phyloP scores from a whole-genome alignment of 768 basidiomycete genomes.

The Leucogyrophana mollusca region DNA sequence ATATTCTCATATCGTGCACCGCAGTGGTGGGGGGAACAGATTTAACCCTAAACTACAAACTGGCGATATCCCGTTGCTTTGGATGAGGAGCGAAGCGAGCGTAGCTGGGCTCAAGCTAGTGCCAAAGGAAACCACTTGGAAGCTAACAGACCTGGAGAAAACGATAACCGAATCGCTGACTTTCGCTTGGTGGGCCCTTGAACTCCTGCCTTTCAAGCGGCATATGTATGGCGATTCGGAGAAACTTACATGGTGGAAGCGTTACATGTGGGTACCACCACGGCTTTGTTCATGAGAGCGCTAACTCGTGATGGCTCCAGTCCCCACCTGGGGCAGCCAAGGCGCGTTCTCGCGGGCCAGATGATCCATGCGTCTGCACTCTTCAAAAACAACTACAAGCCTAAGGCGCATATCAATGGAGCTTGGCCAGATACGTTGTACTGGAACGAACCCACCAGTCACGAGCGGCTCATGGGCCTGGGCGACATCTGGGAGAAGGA shows the following conservation, averaged over 20 bases:
- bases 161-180: slow-evolving; percentile 3
- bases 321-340: slow-evolving; percentile 1
- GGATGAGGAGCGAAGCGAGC: slow-evolving; percentile 25
- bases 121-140: slow-evolving; percentile 4
- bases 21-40: slow-evolving; percentile 21
- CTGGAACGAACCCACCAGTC: slow-evolving; percentile 13
- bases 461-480: slow-evolving; percentile 5
- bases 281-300: background rate
- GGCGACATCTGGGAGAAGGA: slow-evolving; percentile 10
- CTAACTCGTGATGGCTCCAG: too few relatives aligned
- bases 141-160: slow-evolving; percentile 7
- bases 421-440: slow-evolving; percentile 9
- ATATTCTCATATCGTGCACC: background rate
- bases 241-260: slow-evolving; percentile 3
- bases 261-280: background rate
- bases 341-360: slow-evolving; percentile 7
- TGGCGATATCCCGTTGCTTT: slow-evolving; percentile 15
- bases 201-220: slow-evolving; percentile 7
- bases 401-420: slow-evolving; percentile 7
- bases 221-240: slow-evolving; percentile 5
- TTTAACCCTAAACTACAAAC: slow-evolving; percentile 5
- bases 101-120: slow-evolving; percentile 18
- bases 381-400: slow-evolving; percentile 7
- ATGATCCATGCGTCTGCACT: slow-evolving; percentile 10
- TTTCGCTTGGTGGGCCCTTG: background rate